Evolutionary conservation across 1,284 basidiomycete species (phyloP), one percentile per base, ranked within the genome.

Genomic region (Cutaneotrichosporon mucoides): DNA sequence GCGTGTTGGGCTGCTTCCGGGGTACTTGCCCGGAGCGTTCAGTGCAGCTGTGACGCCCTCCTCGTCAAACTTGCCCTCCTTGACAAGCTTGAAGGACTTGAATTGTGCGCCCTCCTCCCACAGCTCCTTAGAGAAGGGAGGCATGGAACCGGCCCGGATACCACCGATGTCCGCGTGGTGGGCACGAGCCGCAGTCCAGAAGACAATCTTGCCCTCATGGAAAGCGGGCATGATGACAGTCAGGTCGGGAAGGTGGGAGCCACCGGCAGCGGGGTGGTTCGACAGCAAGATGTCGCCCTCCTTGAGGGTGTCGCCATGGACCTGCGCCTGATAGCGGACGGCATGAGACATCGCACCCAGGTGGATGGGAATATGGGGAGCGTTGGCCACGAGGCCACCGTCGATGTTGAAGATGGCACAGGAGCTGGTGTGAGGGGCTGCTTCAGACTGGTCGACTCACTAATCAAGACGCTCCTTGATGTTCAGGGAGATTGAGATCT

Each of bases 21-120:
- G 61, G 72, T 94, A 96, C 66, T 96, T 91, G 5, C 86, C 83
- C 45, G 94, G 87, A 24, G 24, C 24, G 24, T 24, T 24, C 24
- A 24, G 24, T 24, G 24, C 24, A 24, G 24, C 24, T 24, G 24
- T 24, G 24, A 24, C 24, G 24, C 24, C 24, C 24, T 24, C 24
- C 66, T 96, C 88, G 86, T 70, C 55, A 60, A 76, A 97, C 4
- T 87, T 77, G 6, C 94, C 93, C 15, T 84, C 83, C 48, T 84
- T 81, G 12, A 99, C 94, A 63, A 98, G 87, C 79, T 96, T 97
- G 84, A 99, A 92, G 69, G 88, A 90, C 63, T 86, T 84, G 60
- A 97, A 91, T 59, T 68, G 48, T 3, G 62, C 55, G 6, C 62
- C 62, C 94, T 99, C 95, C 73, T 99, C 90, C 65, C 88, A 92